Evolutionary conservation across 202 grass and related monocot species (phyloP).

Genomic region (Elaeis oleifera): DNA sequence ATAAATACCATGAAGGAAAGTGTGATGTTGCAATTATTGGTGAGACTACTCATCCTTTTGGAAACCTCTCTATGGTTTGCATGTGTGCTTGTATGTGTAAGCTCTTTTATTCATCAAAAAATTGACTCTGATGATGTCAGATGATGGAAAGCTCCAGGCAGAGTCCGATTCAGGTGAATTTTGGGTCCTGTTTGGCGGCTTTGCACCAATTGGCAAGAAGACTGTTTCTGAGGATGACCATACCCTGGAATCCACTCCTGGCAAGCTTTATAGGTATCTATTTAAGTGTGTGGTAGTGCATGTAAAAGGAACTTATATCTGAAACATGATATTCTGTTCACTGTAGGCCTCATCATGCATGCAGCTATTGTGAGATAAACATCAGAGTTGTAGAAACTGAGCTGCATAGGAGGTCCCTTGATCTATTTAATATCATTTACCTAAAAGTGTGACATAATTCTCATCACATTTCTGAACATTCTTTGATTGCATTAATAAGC

Average conservation of each 20-base stretch:
- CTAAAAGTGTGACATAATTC: too few relatives aligned
- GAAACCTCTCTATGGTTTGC: neutral
- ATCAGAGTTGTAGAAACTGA: too few relatives aligned
- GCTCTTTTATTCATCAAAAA: neutral
- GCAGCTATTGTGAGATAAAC: too few relatives aligned
- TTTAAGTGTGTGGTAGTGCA: neutral
- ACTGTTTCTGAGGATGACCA: constrained; percentile 48
- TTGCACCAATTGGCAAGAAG: constrained; percentile 89
- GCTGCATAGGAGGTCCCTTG: too few relatives aligned
- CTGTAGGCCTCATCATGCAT: too few relatives aligned
- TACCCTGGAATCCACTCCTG: constrained; percentile 40
- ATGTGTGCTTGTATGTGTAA: constrained; percentile 1
- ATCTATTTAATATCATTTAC: too few relatives aligned
- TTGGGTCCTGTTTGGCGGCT: constrained; percentile 97
- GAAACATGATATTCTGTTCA: too few relatives aligned
- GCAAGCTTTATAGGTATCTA: constrained; percentile 67
- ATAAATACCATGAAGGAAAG: constrained; percentile 73
- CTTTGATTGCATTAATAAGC: too few relatives aligned
- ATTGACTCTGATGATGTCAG: constrained; percentile 27
- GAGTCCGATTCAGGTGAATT: constrained; percentile 94
- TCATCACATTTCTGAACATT: too few relatives aligned
- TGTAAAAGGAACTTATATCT: too few relatives aligned
- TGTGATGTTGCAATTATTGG: constrained; percentile 64
- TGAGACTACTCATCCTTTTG: constrained; percentile 14
- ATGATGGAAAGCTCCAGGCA: constrained; percentile 80